These are phyloP conservation scores for Talaromyces sp. DNA, from an alignment of 2,329 filamentous ascomycete species.

Conservation along the genomic window DNA sequence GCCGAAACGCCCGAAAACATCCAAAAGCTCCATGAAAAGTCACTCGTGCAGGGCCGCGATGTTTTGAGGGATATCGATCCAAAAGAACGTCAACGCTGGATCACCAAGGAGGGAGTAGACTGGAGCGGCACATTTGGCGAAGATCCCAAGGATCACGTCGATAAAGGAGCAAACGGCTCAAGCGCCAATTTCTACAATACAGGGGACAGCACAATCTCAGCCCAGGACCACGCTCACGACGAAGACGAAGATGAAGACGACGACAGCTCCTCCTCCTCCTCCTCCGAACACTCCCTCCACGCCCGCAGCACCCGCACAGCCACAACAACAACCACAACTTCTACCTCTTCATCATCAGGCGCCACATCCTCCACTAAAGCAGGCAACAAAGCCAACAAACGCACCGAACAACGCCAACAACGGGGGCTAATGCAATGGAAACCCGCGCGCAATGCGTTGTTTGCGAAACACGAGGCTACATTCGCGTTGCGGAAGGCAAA, in stretches of 20 bases:
- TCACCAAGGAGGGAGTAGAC: slow-evolving; percentile 75
- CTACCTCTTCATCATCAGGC: slow-evolving; percentile 15
- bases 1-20: slow-evolving; percentile 71
- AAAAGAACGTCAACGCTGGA: slow-evolving; percentile 71
- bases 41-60: slow-evolving; percentile 75
- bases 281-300: not conserved
- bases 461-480: slow-evolving; percentile 83
- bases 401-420: slow-evolving; percentile 73
- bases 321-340: slow-evolving; percentile 43
- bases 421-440: slow-evolving; percentile 94
- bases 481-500: slow-evolving; percentile 74
- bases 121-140: slow-evolving; percentile 85
- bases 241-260: slow-evolving; percentile 7
- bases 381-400: slow-evolving; percentile 40
- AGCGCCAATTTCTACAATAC: slow-evolving; percentile 54
- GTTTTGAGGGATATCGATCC: slow-evolving; percentile 68
- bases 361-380: slow-evolving; percentile 21
- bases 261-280: not conserved
- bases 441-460: slow-evolving; percentile 79
- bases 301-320: not conserved
- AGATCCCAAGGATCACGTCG: slow-evolving; percentile 64
- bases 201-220: not conserved
- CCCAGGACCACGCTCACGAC: not conserved
- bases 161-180: slow-evolving; percentile 44
- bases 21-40: slow-evolving; percentile 76